Base-by-base conservation (phyloP, 306 rosid species). In the Canavalia gladiata region DNA sequence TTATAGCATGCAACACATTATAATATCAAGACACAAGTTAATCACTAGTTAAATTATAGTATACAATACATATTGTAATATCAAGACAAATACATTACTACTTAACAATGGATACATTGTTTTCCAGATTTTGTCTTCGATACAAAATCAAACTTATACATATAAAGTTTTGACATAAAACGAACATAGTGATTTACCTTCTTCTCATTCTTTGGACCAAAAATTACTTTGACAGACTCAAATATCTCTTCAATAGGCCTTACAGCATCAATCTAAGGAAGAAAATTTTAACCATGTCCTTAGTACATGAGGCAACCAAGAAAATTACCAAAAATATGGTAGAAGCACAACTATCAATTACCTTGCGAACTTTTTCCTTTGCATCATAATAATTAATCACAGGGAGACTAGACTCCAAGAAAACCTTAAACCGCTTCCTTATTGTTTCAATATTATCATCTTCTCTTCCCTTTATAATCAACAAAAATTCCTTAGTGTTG, bases 371-470 rank as follows among this genome's bases (percentile, higher is more conserved):
- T 89, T 93, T 96, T 58, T 88, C 92, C 87, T 86, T 94, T 28
- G 90, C 84, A 12, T 87, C 90, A 79, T 93, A 96, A 82, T 93
- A 81, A 76, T 87, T 76, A 80, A 96, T 64, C 85, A 96, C 99
- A 11, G 96, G 98, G 80, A 90, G 92, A 78, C 97, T 96, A 62
- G 94, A 96, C 33, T 96, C 97, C 81, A 89, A 72, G 86, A 93
- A 96, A 90, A 96, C 98, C 83, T 81, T 89, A 78, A 96, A 96
- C 55, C 99, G 86, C 87, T 96, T 96, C 91, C 96, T 92, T 78
- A 96, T 93, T 74, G 98, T 96, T 87, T 96, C 99, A 75, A 90
- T 87, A 74, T 96, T 96, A 87, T 96, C 99, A 81, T 96, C 99
- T 73, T 85, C 98, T 86, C 98, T 90, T 77, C 98, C 99, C 98